Percentiles rank a stretch among this genome's conserved stretches.
Conservation (phyloP, 2,329 filamentous ascomycete genomes). For the Curvularia spicifera region DNA sequence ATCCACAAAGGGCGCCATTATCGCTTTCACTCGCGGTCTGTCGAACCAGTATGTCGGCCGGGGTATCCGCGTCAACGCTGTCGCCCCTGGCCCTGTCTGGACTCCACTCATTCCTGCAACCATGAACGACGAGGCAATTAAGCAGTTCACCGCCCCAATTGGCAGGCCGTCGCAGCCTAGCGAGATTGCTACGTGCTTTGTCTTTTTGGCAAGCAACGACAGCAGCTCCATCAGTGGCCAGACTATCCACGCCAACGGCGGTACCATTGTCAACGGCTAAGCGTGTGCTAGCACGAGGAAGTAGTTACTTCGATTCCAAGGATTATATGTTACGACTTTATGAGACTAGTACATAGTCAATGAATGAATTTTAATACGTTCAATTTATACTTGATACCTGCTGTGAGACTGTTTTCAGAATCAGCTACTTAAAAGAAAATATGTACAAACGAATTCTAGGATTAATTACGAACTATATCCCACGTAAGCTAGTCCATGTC, state of each 20-base stretch:
- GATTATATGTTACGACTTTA: slow-evolving; percentile 11
- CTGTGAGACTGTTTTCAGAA: neutral
- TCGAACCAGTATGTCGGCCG: slow-evolving; percentile 75
- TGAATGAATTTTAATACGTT: neutral
- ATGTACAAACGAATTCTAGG: too few species aligned
- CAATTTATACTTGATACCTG: neutral
- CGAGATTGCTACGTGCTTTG: slow-evolving; percentile 81
- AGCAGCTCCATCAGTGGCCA: slow-evolving; percentile 78
- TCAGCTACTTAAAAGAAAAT: neutral
- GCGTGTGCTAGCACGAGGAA: neutral
- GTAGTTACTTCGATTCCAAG: neutral
- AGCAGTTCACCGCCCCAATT: slow-evolving; percentile 76
- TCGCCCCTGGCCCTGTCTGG: slow-evolving; percentile 72
- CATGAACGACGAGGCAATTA: slow-evolving; percentile 64
- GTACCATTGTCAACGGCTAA: slow-evolving; percentile 45
- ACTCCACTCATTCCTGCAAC: slow-evolving; percentile 53
- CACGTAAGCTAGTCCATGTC: neutral
- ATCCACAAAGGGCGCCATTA: slow-evolving; percentile 76
- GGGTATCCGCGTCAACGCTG: slow-evolving; percentile 77
- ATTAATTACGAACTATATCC: neutral
- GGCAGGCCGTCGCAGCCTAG: slow-evolving; percentile 79
- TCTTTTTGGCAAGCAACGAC: slow-evolving; percentile 78
- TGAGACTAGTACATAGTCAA: slow-evolving; percentile 4
- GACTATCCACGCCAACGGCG: slow-evolving; percentile 66
- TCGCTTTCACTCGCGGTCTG: slow-evolving; percentile 78